Percentiles rank a stretch among this genome's conserved stretches.
Evolutionary conservation across 139 green algal genomes (phyloP).

Genomic region (Yamagishiella unicocca): DNA sequence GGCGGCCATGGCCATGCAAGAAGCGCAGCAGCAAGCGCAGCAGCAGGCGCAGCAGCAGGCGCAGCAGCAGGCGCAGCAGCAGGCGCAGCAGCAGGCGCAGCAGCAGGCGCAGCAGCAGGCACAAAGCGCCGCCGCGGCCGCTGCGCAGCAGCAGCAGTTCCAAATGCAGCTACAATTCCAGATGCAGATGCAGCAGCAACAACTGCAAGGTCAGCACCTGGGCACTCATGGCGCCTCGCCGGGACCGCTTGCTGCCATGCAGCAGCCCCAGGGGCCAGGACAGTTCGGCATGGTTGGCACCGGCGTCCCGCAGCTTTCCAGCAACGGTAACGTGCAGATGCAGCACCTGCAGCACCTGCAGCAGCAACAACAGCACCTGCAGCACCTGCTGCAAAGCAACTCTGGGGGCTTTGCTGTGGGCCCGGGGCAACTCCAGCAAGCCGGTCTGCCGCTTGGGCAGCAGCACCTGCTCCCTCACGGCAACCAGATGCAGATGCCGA

Average conservation of each 20-base stretch:
- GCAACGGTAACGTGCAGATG: background rate
- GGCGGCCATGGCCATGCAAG: background rate
- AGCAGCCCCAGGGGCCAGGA: too few relatives aligned
- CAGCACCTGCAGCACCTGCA: background rate
- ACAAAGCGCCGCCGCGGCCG: too few relatives aligned
- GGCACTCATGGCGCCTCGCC: too few relatives aligned
- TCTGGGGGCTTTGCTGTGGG: background rate
- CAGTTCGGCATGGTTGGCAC: too few relatives aligned
- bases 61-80: background rate
- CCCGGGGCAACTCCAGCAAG: background rate
- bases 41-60: too few relatives aligned
- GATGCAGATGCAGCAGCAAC: conserved; percentile 24
- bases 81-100: background rate
- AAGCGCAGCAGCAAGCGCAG: too few relatives aligned
- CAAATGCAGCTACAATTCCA: background rate
- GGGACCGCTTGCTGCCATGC: too few relatives aligned
- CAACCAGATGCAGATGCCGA: background rate
- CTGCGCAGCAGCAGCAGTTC: too few relatives aligned
- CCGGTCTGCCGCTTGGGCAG: too few relatives aligned
- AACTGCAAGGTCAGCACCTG: background rate
- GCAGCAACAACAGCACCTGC: conserved; percentile 21
- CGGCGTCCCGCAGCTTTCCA: background rate
- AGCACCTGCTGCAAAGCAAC: background rate
- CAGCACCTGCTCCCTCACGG: background rate
- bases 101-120: background rate